phyloP scores from a whole-genome alignment of 345 rosid species.

The Ailanthus altissimus region DNA sequence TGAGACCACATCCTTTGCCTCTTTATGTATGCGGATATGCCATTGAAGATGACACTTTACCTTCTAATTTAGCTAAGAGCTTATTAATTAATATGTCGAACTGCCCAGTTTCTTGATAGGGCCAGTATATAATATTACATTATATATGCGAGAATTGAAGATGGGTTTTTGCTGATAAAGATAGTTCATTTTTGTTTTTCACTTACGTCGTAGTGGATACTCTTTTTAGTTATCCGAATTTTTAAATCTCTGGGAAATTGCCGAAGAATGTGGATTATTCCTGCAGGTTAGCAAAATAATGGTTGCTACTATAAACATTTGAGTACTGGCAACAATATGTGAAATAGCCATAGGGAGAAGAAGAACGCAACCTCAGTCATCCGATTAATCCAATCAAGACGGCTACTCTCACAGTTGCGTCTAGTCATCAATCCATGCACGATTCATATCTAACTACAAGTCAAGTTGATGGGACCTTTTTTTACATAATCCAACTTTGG shows the following conservation, averaged over 20 bases:
- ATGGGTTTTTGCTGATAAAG: not conserved
- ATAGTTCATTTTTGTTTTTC: not conserved
- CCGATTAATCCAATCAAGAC: not conserved
- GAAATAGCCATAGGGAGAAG: too few species aligned
- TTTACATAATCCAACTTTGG: too few species aligned
- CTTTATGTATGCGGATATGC: constrained; percentile 18
- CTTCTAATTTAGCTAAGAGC: constrained; percentile 19
- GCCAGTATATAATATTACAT: not conserved
- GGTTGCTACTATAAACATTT: not conserved
- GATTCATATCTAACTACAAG: not conserved
- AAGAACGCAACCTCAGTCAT: not conserved
- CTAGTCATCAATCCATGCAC: not conserved
- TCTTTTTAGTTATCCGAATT: not conserved
- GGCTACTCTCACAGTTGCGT: not conserved
- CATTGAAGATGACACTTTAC: constrained; percentile 32
- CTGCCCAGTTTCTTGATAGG: not conserved
- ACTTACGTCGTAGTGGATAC: not conserved
- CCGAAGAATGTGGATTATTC: not conserved
- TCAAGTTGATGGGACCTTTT: not conserved
- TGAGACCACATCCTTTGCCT: constrained; percentile 42
- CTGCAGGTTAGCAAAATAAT: too few species aligned
- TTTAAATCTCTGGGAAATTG: too few species aligned
- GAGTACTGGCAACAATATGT: not conserved
- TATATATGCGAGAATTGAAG: not conserved
- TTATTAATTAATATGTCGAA: not conserved